Evolutionary conservation across 208 protist genomes (phyloP).

Genomic region (Wallacemonas sp.): DNA sequence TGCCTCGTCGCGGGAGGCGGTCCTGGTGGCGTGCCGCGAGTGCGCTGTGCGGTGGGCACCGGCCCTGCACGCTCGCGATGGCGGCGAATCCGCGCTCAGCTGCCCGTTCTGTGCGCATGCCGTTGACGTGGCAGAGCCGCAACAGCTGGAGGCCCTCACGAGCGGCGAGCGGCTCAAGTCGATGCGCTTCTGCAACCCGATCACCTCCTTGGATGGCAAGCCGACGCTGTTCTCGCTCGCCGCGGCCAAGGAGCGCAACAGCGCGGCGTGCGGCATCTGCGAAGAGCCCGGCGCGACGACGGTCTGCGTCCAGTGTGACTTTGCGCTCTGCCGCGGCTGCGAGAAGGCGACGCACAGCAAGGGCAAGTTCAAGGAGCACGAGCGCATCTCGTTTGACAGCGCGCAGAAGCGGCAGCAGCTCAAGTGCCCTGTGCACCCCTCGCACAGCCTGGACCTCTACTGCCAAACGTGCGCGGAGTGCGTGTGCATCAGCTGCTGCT

Average conservation of each 20-base stretch:
- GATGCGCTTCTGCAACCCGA: slow-evolving; percentile 19
- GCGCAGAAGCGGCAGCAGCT: slow-evolving; percentile 27
- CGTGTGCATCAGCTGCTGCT: slow-evolving; percentile 76
- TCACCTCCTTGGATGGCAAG: slow-evolving; percentile 5
- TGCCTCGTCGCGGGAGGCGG: not conserved
- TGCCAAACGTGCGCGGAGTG: slow-evolving; percentile 55
- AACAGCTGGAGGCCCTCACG: not conserved
- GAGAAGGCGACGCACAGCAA: slow-evolving; percentile 51
- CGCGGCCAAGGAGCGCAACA: not conserved
- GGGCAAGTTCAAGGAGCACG: slow-evolving; percentile 59
- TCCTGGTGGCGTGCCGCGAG: slow-evolving; percentile 38
- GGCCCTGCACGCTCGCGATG: not conserved
- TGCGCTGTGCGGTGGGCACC: slow-evolving; percentile 34
- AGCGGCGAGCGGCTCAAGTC: slow-evolving; percentile 1
- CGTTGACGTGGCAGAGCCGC: not conserved
- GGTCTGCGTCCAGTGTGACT: slow-evolving; percentile 73
- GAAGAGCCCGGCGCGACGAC: slow-evolving; percentile 40
- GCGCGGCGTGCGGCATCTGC: slow-evolving; percentile 59
- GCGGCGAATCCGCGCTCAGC: not conserved
- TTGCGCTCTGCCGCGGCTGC: slow-evolving; percentile 64
- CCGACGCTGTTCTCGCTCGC: slow-evolving; percentile 12
- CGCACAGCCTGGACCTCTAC: slow-evolving; percentile 65
- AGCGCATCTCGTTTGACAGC: slow-evolving; percentile 40
- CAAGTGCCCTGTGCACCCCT: slow-evolving; percentile 42
- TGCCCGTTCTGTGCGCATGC: slow-evolving; percentile 12